These are phyloP conservation scores for Heterobasidion irregulare DNA, from an alignment of 1,284 basidiomycete genomes.

Conservation along the genomic window DNA sequence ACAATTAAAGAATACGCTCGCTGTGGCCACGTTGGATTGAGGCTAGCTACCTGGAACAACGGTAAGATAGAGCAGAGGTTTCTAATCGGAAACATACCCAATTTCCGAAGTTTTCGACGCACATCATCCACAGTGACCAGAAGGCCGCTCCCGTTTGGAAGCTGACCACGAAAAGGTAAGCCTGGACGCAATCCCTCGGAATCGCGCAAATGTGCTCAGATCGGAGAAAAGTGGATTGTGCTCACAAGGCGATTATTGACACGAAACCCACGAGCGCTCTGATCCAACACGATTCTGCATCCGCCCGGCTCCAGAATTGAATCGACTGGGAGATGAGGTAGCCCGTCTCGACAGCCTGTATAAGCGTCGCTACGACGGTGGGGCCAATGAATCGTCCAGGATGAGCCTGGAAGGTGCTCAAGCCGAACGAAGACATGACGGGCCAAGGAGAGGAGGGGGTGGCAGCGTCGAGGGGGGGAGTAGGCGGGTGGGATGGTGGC, in stretches of 20 bases:
- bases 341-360: slow-evolving; percentile 20
- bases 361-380: slow-evolving; percentile 5
- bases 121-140: not conserved
- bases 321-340: slow-evolving; percentile 21
- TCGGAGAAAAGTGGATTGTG: not conserved
- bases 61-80: slow-evolving; percentile 13
- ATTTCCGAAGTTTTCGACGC: slow-evolving; percentile 3
- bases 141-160: not conserved
- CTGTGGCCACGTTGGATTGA: slow-evolving; percentile 15
- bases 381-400: not conserved
- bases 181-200: not conserved
- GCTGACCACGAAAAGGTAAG: not conserved
- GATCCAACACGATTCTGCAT: slow-evolving; percentile 14
- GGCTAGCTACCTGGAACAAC: not conserved
- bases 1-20: slow-evolving; percentile 19
- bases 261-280: slow-evolving; percentile 13
- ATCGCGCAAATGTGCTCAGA: not conserved
- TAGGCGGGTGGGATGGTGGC: no score
- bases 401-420: not conserved
- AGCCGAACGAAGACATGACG: not conserved
- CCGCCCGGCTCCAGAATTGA: slow-evolving; percentile 19
- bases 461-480: no score
- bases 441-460: not conserved
- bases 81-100: slow-evolving; percentile 5
- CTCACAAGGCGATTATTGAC: slow-evolving; percentile 1